A percentile compares a stretch with the other conserved stretches of the same genome.
Evolutionary conservation across 1,139 yeast genomes (phyloP).

Genomic region (Diutina rugosa): DNA sequence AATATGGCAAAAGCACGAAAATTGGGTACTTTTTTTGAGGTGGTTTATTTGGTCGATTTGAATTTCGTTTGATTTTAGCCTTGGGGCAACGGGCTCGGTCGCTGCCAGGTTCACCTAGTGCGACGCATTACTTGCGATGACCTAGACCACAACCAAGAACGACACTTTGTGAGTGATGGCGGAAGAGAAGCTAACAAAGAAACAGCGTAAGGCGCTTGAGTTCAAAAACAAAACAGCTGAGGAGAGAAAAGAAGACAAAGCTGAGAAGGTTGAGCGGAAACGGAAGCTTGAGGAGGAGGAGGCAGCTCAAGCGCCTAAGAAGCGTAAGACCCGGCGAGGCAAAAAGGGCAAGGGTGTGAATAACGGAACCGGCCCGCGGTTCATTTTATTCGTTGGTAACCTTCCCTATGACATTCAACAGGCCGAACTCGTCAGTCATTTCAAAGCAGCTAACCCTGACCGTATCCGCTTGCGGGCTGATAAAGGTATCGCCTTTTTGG

Average conservation of each 20-base stretch:
- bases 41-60: background rate
- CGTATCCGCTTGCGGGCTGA: constrained; percentile 66
- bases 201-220: constrained; percentile 66
- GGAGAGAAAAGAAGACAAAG: constrained; percentile 19
- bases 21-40: no score
- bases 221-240: constrained; percentile 40
- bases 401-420: constrained; percentile 62
- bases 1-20: background rate
- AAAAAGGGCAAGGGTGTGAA: constrained; percentile 46
- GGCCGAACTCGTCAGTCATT: constrained; percentile 58
- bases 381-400: constrained; percentile 84
- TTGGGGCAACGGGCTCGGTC: background rate
- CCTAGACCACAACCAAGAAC: background rate
- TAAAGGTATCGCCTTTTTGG: constrained; percentile 88
- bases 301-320: constrained; percentile 26
- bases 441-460: constrained; percentile 62
- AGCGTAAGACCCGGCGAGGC: constrained; percentile 68
- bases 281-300: constrained; percentile 7
- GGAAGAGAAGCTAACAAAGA: constrained; percentile 50
- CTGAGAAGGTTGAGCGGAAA: constrained; percentile 10
- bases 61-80: background rate
- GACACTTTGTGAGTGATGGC: constrained; percentile 3
- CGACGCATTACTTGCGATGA: background rate
- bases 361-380: constrained; percentile 51
- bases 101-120: background rate